phyloP scores from a whole-genome alignment of 805 yeast species.

The Clavispora vitiphila region DNA sequence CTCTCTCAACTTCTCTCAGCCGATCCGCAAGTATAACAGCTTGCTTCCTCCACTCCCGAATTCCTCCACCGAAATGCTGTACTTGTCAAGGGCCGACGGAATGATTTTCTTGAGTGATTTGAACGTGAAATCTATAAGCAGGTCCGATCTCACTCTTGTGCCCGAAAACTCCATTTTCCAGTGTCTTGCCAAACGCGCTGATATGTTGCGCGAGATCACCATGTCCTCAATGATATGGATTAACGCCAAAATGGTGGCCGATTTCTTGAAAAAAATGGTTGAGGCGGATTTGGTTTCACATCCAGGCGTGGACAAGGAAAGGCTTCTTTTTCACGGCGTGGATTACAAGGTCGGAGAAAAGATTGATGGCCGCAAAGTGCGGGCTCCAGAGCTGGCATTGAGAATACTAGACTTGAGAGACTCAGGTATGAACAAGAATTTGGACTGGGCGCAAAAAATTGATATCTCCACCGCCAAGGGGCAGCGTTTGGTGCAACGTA shows the following conservation, averaged over 20 bases:
- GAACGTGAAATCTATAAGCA: slow-evolving; percentile 35
- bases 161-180: slow-evolving; percentile 29
- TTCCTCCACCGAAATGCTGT: slow-evolving; percentile 22
- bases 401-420: slow-evolving; percentile 32
- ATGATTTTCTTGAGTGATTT: slow-evolving; percentile 36
- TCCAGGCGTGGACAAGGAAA: slow-evolving; percentile 2
- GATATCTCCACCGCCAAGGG: slow-evolving; percentile 9
- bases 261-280: slow-evolving; percentile 21
- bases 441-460: slow-evolving; percentile 40
- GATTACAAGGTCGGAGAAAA: slow-evolving; percentile 5
- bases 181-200: slow-evolving; percentile 4
- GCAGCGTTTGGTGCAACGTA: slow-evolving; percentile 15
- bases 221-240: slow-evolving; percentile 47
- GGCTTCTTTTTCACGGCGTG: slow-evolving; percentile 3
- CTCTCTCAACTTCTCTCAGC: slow-evolving; percentile 22
- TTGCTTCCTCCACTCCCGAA: slow-evolving; percentile 32
- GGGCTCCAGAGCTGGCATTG: background rate
- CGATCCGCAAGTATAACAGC: slow-evolving; percentile 32
- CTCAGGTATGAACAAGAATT: slow-evolving; percentile 47
- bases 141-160: slow-evolving; percentile 23
- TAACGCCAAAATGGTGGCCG: slow-evolving; percentile 32
- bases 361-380: slow-evolving; percentile 2
- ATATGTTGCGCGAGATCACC: slow-evolving; percentile 32
- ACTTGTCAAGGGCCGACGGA: slow-evolving; percentile 22
- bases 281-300: slow-evolving; percentile 3